Conservation (phyloP, 805 yeast genomes). For the Babjeviella inositovora region DNA sequence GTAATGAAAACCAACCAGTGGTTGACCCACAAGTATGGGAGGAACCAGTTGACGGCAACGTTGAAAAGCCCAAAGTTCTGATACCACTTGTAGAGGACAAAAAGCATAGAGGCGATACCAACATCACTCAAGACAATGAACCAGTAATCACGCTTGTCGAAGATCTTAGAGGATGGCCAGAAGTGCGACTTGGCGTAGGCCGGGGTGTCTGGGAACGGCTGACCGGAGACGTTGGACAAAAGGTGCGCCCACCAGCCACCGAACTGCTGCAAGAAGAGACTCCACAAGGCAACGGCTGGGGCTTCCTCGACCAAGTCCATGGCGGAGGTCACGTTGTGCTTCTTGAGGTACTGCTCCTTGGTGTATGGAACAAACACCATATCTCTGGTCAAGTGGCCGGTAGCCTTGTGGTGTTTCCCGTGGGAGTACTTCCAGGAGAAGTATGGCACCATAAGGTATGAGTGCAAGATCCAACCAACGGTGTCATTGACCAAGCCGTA, state of each 20-base stretch:
- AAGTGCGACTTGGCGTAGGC: slow-evolving; percentile 46
- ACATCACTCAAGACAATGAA: slow-evolving; percentile 57
- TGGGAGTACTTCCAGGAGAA: slow-evolving; percentile 80
- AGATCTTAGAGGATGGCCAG: slow-evolving; percentile 58
- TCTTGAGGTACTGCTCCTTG: slow-evolving; percentile 31
- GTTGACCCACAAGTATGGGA: slow-evolving; percentile 71
- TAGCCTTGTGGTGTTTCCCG: slow-evolving; percentile 82
- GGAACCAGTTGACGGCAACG: slow-evolving; percentile 50
- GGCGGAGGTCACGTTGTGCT: slow-evolving; percentile 18
- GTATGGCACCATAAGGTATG: slow-evolving; percentile 67
- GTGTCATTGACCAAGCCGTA: slow-evolving; percentile 58
- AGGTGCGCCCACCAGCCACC: slow-evolving; percentile 68
- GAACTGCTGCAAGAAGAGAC: slow-evolving; percentile 49
- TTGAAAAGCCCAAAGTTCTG: slow-evolving; percentile 46
- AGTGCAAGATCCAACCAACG: slow-evolving; percentile 75
- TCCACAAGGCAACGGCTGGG: slow-evolving; percentile 45
- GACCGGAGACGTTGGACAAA: slow-evolving; percentile 64
- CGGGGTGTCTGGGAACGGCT: slow-evolving; percentile 30
- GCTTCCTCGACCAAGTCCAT: slow-evolving; percentile 58
- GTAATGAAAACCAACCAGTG: slow-evolving; percentile 88
- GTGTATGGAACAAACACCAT: slow-evolving; percentile 75
- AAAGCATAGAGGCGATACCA: slow-evolving; percentile 40
- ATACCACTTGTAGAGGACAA: slow-evolving; percentile 43
- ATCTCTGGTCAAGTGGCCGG: slow-evolving; percentile 70
- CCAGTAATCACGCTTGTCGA: slow-evolving; percentile 59